Base-by-base conservation (phyloP, 164 flowering plant species). In the Magnolia officinalis region DNA sequence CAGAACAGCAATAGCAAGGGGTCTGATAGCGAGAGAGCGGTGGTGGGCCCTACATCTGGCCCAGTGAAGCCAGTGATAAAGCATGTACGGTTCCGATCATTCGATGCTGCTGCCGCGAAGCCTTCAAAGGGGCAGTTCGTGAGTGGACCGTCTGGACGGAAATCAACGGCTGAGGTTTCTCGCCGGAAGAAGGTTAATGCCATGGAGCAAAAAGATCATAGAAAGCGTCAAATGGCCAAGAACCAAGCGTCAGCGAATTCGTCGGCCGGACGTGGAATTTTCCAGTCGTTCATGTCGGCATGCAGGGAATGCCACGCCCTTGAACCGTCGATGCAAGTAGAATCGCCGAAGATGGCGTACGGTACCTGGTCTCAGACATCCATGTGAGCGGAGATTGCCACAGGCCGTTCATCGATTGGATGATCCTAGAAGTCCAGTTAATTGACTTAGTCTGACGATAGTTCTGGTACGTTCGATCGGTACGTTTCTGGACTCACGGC, bases 231-330 rank as follows among this genome's bases (percentile, higher is more conserved):
- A 6, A 16, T 10, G 59, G 1, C 1, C 20, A 20, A 7, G 70
- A 49, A 31, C 26, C 1, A 18, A 18, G 8, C 10, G 23, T 2
- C 50, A 20, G 59, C 58, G 6, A 16, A 26, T 67, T 45, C 72
- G 71, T 63, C 72, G 11, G 50, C 67, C 74, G 77, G 81, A 50
- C 61, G 45, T 49, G 51, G 31, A 31, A 78, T 90, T 78, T 78
- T 93, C 52, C 75, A 82, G 75, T 82, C 85, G 11, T 76, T 91
- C 72, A 45, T 90, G 70, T 72, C 81, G 4, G 82, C 85, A 1
- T 93, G 97, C 76, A 82, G 81, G 77, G 84, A 85, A 76, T 93
- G 94, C 63, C 98, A 91, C 71, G 89, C 93, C 18, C 87, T 93
- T 70, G 87, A 87, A 72, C 89, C 92, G 52, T 23, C 61, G 45